phyloP scores from a whole-genome alignment of 805 yeast genomes.

The Candida morakotiae region DNA sequence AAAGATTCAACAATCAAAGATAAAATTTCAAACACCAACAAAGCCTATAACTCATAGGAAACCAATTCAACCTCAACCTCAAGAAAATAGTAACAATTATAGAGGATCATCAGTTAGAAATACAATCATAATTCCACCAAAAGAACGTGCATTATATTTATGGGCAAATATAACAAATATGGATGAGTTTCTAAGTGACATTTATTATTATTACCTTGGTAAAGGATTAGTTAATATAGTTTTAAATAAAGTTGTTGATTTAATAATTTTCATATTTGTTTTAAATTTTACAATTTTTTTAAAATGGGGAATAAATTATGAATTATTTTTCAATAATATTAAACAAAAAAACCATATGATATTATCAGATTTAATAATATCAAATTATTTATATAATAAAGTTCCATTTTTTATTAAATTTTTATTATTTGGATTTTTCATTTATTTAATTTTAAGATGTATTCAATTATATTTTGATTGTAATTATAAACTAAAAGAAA shows the following conservation, averaged over 20 bases:
- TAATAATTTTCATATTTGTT: slow-evolving; percentile 74
- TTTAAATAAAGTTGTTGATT: slow-evolving; percentile 58
- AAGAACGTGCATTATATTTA: slow-evolving; percentile 82
- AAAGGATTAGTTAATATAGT: slow-evolving; percentile 83
- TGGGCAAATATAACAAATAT: slow-evolving; percentile 96
- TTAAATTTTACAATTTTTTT: slow-evolving; percentile 75
- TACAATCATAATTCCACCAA: slow-evolving; percentile 32
- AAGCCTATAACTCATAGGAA: slow-evolving; percentile 9
- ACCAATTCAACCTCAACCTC: slow-evolving; percentile 4
- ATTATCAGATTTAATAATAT: slow-evolving; percentile 29
- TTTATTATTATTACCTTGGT: slow-evolving; percentile 79
- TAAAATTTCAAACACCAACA: slow-evolving; percentile 7
- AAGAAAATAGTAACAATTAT: slow-evolving; percentile 7
- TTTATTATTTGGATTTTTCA: slow-evolving; percentile 57
- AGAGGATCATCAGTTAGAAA: slow-evolving; percentile 7
- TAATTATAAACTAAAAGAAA: slow-evolving; percentile 60
- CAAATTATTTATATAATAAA: slow-evolving; percentile 42
- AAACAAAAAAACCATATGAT: slow-evolving; percentile 20
- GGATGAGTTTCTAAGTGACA: slow-evolving; percentile 79
- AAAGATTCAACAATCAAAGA: neutral
- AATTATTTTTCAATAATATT: slow-evolving; percentile 24
- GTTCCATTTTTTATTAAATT: slow-evolving; percentile 47
- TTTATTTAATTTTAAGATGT: slow-evolving; percentile 49
- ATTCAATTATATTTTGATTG: slow-evolving; percentile 58
- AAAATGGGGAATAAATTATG: slow-evolving; percentile 74